Evolutionary conservation across 441 rosid genomes (phyloP), one percentile per base, ranked within the genome.

Genomic region (Macaranga tanarius): DNA sequence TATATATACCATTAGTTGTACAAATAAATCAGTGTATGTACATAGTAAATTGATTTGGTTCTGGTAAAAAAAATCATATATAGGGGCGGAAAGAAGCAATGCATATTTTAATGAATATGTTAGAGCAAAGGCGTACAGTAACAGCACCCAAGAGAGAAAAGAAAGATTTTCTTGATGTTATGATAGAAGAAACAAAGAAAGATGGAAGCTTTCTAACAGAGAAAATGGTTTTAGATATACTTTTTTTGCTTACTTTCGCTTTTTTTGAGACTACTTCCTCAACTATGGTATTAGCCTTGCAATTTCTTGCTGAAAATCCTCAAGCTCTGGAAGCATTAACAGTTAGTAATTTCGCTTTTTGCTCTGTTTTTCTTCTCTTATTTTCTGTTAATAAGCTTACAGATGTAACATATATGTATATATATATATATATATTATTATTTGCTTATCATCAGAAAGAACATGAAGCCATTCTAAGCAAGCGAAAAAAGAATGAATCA

Each of bases 161-260:
- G 45, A 69, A 57, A 11, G 84, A 80, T 65, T 84, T 79, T 54
- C 76, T 81, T 52, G 85, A 84, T 70, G 51, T 62, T 26, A n/a
- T 78, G n/a, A 69, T 82, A 11, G 78, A 76, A 74, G 84, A 84
- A 73, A 72, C 79, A 13, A 55, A 44, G 34, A 82, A 78, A 69
- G 78, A 78, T 10, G 58, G 67, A 48, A 70, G 78, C 3, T 19
- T 78, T 17, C 50, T 84, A 28, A 76, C 79, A 2, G 79, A 84
- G 69, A 71, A 70, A 45, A 72, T 57, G 0, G 85, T 84, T 19
- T 55, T 80, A 11, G 82, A 84, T 72, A 74, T 80, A 44, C 59
- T 82, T 65, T 80, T 80, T 56, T 74, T 71, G 38, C 76, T 84
- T 57, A 70, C 75, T 19, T 84, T 82, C 65, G 85, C 84, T 5